phyloP scores from a whole-genome alignment of 352 stramenopile species.

The Phytopythium aichiense region DNA sequence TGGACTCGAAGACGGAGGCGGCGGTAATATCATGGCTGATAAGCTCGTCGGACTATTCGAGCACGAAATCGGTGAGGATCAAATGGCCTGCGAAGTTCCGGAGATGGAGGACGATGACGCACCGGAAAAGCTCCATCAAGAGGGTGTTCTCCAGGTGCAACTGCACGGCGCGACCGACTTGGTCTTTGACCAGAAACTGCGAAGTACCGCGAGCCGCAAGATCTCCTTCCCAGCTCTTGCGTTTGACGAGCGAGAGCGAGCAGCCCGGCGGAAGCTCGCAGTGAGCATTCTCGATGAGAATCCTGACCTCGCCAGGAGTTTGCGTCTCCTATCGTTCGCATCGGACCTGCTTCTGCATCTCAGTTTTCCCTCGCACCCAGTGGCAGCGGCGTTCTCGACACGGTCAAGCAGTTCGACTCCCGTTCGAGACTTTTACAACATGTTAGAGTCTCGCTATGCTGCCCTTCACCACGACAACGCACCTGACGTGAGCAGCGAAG shows the following conservation, averaged over 20 bases:
- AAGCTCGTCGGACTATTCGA: conserved; percentile 64
- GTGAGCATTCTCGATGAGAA: conserved; percentile 39
- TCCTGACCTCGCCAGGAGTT: conserved; percentile 14
- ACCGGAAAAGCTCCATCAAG: conserved; percentile 57
- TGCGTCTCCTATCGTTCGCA: conserved; percentile 26
- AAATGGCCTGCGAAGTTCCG: conserved; percentile 62
- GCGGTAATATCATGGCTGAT: conserved; percentile 36
- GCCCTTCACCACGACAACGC: not conserved
- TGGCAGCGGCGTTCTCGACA: not conserved
- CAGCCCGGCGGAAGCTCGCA: conserved; percentile 23
- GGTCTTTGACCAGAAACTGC: conserved; percentile 13
- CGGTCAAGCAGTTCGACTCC: conserved; percentile 7
- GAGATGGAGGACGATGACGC: conserved; percentile 81
- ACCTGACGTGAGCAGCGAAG: not conserved
- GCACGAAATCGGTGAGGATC: conserved; percentile 67
- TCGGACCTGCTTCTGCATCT: not conserved
- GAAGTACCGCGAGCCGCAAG: conserved; percentile 11
- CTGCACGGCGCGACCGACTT: conserved; percentile 57
- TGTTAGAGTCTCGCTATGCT: conserved; percentile 26
- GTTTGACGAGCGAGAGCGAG: conserved; percentile 29
- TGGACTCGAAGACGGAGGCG: conserved; percentile 35
- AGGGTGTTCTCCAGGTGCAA: conserved; percentile 62
- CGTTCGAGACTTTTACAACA: conserved; percentile 36
- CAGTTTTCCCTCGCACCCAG: not conserved
- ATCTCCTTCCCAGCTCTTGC: conserved; percentile 27